Conservation (phyloP, 2,329 filamentous ascomycete species). For the Coleophoma crateriformis region DNA sequence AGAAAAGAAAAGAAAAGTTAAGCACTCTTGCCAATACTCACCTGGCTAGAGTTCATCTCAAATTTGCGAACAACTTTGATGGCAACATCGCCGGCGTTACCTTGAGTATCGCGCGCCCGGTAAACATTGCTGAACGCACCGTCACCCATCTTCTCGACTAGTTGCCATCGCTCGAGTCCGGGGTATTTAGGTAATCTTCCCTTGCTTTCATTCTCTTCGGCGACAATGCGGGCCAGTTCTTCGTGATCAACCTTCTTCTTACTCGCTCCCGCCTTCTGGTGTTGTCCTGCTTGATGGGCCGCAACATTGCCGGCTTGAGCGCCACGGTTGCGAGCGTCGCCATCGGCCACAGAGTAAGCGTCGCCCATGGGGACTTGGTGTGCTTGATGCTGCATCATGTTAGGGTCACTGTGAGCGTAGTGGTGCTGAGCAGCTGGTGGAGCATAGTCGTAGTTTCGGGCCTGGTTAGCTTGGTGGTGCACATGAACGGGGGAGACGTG, state of each 20-base stretch:
- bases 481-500: constrained; percentile 47
- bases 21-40: constrained; percentile 48
- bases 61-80: constrained; percentile 99
- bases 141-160: constrained; percentile 97
- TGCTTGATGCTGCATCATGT: constrained; percentile 52
- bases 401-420: constrained; percentile 52
- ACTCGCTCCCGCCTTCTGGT: constrained; percentile 23
- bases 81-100: constrained; percentile 73
- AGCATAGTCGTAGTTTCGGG: constrained; percentile 41
- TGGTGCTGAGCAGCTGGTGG: constrained; percentile 45
- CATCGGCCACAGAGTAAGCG: constrained; percentile 58
- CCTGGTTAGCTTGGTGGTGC: constrained; percentile 41
- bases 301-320: constrained; percentile 63
- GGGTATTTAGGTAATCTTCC: constrained; percentile 83
- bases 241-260: constrained; percentile 49
- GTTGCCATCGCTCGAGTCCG: constrained; percentile 77
- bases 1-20: constrained; percentile 17
- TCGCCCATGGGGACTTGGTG: constrained; percentile 40
- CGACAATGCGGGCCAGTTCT: constrained; percentile 79
- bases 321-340: constrained; percentile 57
- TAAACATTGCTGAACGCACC: constrained; percentile 99
- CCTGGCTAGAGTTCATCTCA: constrained; percentile 98
- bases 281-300: constrained; percentile 58
- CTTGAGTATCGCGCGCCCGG: constrained; percentile 70
- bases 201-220: constrained; percentile 83